phyloP scores from a whole-genome alignment of 208 protist genomes.

The Endotrypanum monterogeii region DNA sequence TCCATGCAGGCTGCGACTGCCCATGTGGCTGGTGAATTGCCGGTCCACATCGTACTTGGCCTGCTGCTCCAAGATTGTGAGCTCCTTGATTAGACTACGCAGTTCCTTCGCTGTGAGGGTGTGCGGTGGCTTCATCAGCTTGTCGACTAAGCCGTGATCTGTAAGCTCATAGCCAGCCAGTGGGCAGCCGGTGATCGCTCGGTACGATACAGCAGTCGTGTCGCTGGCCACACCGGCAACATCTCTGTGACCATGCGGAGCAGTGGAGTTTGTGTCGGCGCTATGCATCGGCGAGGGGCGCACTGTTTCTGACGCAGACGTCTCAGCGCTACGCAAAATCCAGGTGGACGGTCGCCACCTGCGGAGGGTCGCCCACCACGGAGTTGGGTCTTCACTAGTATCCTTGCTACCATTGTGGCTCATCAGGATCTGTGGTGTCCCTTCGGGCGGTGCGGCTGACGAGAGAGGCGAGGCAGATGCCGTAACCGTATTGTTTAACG shows the following conservation, averaged over 20 bases:
- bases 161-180: constrained; percentile 64
- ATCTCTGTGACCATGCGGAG: neutral
- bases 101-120: constrained; percentile 48
- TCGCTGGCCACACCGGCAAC: neutral
- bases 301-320: neutral
- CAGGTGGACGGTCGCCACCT: neutral
- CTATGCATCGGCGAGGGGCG: neutral
- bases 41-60: constrained; percentile 68
- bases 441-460: neutral
- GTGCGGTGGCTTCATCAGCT: constrained; percentile 32
- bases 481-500: neutral
- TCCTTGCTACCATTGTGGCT: neutral
- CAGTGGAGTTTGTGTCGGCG: neutral
- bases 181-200: constrained; percentile 51
- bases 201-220: constrained; percentile 6
- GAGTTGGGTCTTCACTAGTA: neutral
- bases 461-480: neutral
- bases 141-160: constrained; percentile 51
- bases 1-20: constrained; percentile 45
- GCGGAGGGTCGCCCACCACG: constrained; percentile 1
- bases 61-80: constrained; percentile 64
- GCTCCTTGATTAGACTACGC: constrained; percentile 46
- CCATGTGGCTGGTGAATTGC: constrained; percentile 52
- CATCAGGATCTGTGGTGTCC: neutral
- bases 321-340: neutral